Percentiles rank a stretch among this genome's conserved stretches.
Conservation (phyloP, 148 eudicot genomes). For the Fagopyrum homotropicum region DNA sequence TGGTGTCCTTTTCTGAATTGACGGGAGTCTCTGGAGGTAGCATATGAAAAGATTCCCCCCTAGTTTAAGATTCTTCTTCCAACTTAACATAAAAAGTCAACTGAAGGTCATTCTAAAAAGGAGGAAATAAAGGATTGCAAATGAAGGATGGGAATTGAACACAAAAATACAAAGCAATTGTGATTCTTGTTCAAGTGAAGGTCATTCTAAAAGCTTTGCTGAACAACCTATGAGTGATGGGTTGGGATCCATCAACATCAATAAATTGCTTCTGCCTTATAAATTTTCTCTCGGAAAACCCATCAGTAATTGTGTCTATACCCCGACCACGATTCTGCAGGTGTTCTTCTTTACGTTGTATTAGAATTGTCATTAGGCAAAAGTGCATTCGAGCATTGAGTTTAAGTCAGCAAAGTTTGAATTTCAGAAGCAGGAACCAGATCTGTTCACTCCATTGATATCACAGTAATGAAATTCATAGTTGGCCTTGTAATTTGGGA, state of each 20-base stretch:
- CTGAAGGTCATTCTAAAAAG: background rate
- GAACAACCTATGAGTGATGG: background rate
- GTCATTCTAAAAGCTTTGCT: background rate
- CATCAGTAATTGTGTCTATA: background rate
- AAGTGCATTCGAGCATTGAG: background rate
- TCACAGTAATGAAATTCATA: background rate
- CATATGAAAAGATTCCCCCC: slow-evolving; percentile 4
- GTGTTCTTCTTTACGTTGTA: background rate
- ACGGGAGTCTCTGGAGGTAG: background rate
- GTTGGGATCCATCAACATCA: no score
- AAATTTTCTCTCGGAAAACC: no score
- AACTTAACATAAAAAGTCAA: background rate
- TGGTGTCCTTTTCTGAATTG: background rate
- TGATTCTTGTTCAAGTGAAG: background rate
- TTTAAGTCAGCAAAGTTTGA: background rate
- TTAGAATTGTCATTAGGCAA: background rate
- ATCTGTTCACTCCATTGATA: background rate
- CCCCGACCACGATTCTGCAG: background rate
- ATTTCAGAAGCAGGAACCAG: background rate
- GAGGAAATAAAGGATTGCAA: background rate
- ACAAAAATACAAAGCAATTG: background rate
- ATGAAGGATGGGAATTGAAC: background rate
- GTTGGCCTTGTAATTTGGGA: background rate
- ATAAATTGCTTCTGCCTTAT: no score
- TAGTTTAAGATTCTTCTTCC: background rate